phyloP scores from a whole-genome alignment of 148 eudicot species.

The Rhododendron vialii region DNA sequence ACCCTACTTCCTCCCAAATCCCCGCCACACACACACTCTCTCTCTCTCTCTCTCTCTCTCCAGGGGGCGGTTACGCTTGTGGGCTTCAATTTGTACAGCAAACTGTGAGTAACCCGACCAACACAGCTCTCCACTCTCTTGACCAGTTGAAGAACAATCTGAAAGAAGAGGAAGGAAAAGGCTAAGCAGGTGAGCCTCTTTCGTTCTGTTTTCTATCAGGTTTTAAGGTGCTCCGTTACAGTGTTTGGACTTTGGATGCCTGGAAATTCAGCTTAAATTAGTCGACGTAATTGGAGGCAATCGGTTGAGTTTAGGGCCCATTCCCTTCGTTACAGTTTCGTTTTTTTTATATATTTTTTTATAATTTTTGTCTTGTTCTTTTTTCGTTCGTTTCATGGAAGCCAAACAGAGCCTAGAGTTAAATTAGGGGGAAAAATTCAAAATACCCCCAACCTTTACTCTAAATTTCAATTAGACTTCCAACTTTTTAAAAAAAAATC shows the following conservation, averaged over 20 bases:
- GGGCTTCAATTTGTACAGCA: slow-evolving; percentile 33
- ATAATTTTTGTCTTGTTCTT: neutral
- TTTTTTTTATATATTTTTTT: neutral
- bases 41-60: neutral
- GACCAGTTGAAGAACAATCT: slow-evolving; percentile 32
- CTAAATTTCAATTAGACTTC: no score
- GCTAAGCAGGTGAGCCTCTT: slow-evolving; percentile 43
- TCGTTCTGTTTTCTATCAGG: neutral
- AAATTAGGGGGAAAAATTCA: neutral
- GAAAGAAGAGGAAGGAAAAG: slow-evolving; percentile 59
- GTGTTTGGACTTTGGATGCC: neutral
- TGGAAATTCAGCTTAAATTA: neutral
- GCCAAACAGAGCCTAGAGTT: neutral
- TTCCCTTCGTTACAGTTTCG: neutral
- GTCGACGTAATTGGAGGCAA: neutral
- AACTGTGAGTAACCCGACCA: slow-evolving; percentile 19
- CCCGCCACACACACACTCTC: neutral
- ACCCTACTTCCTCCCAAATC: neutral
- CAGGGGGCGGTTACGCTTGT: neutral
- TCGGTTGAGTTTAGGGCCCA: neutral
- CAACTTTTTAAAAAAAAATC: no score
- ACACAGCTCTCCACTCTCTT: no score
- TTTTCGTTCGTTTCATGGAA: neutral
- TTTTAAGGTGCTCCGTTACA: neutral
- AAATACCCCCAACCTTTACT: no score